Percentiles rank a stretch among this genome's conserved stretches.
These are phyloP conservation scores for Lodderomyces parapsilosis DNA, from an alignment of 1,139 yeast species.

Conservation along the genomic window DNA sequence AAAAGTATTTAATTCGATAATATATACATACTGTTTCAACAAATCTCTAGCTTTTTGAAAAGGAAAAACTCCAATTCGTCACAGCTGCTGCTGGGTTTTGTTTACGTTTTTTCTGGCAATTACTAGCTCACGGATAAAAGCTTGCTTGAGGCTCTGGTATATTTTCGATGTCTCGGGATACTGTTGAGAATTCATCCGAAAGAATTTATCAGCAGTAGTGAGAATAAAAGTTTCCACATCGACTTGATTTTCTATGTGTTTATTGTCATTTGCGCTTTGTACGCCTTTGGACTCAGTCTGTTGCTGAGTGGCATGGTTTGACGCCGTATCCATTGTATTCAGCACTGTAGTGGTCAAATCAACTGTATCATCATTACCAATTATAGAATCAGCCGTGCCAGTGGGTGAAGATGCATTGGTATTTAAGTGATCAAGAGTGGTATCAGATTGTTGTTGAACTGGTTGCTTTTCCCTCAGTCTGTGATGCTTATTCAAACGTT, in stretches of 20 bases:
- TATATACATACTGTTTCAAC: no score
- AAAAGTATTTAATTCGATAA: no score
- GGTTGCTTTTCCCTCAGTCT: neutral
- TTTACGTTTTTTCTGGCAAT: constrained; percentile 1
- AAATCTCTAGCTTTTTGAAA: no score
- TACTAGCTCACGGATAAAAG: constrained; percentile 49
- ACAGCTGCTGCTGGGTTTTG: constrained; percentile 1
- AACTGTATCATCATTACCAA: no score
- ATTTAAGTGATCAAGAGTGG: neutral
- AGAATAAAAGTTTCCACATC: constrained; percentile 51
- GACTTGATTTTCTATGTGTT: neutral
- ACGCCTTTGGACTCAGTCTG: neutral
- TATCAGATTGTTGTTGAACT: neutral
- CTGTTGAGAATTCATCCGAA: constrained; percentile 42
- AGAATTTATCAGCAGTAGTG: constrained; percentile 49
- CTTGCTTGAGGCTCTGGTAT: constrained; percentile 50
- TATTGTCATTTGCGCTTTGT: neutral
- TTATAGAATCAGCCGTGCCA: no score
- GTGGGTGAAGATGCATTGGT: no score
- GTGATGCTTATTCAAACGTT: constrained; percentile 4
- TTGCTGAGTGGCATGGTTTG: no score
- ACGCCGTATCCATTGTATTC: neutral
- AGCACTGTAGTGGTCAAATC: neutral
- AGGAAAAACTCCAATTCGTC: no score
- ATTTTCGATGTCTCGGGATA: constrained; percentile 50